Base-by-base conservation (phyloP, 129 eudicot genomes). In the Scalesia atractyloides region DNA sequence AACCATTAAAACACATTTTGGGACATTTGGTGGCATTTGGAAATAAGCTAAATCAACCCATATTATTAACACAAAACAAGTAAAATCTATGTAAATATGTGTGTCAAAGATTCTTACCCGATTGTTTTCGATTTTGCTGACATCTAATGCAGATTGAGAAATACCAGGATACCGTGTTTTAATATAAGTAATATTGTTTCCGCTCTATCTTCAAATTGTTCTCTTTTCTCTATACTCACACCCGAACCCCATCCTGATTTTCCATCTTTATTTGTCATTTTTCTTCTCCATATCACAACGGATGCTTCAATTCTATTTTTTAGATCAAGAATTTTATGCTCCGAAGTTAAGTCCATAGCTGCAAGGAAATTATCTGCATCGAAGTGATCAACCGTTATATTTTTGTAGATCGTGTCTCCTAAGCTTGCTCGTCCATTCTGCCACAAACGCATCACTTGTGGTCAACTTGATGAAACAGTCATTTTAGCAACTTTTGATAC, bases 251-350 rank as follows among this genome's bases (percentile, higher is more conserved):
- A 91, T 3, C 91, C 80, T 1, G 99, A 90, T 68, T 95, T 95
- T 26, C 82, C 86, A 68, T 95, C 96, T 80, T 95, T 95, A 63
- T 87, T 86, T 13, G 74, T 82, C 99, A 95, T 88, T 76, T 95
- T 95, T 67, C 96, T 79, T 82, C 84, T 90, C 99, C 99, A 95
- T 34, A 95, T 95, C 68, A 88, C 91, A n/a, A 88, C 81, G 1
- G 99, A 95, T 4, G 99, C 99, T 84, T 95, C 99, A 10, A 91
- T 88, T 73, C 84, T 86, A 36, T 91, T 95, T 81, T 91, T 91
- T 47, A 95, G 90, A 66, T 95, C 99, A 19, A 88, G 71, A 47
- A 95, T 91, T 47, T 95, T 95, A 59, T 84, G 97, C 73, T 95
- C 99, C 2, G 97, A 88, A 22, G 96, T 83, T 47, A 95, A 80